Evolutionary conservation across 345 rosid genomes (phyloP).

Genomic region (Cochlearia excelsa): DNA sequence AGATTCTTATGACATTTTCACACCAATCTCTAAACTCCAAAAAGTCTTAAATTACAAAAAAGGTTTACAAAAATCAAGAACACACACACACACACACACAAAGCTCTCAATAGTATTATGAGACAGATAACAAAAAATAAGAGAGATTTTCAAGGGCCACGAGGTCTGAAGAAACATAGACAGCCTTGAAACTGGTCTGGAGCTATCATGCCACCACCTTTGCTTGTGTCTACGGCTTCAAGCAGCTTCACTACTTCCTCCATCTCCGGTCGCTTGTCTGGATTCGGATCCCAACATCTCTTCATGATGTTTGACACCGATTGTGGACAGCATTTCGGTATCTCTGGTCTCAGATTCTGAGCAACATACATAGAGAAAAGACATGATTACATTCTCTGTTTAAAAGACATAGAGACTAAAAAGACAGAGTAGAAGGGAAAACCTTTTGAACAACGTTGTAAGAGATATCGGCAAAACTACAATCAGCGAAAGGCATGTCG

Average conservation of each 20-base stretch:
- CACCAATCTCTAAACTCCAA: no score
- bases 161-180: conserved; percentile 56
- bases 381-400: conserved; percentile 5
- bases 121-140: no score
- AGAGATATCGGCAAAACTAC: conserved; percentile 69
- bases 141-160: conserved; percentile 52
- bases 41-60: no score
- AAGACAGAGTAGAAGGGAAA: conserved; percentile 6
- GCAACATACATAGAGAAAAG: neutral
- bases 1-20: no score
- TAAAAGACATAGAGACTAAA: neutral
- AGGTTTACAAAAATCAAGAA: no score
- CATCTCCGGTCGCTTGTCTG: conserved; percentile 75
- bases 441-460: conserved; percentile 77
- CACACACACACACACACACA: no score
- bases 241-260: conserved; percentile 66
- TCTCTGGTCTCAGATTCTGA: conserved; percentile 71
- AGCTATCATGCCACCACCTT: conserved; percentile 91
- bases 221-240: conserved; percentile 71
- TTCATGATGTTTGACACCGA: conserved; percentile 63
- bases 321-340: conserved; percentile 76
- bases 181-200: conserved; percentile 65
- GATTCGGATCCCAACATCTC: conserved; percentile 76
- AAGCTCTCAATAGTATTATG: no score
- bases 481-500: conserved; percentile 75